These are phyloP conservation scores for Nidula niveotomentosa DNA, from an alignment of 1,284 basidiomycete species.

Conservation along the genomic window DNA sequence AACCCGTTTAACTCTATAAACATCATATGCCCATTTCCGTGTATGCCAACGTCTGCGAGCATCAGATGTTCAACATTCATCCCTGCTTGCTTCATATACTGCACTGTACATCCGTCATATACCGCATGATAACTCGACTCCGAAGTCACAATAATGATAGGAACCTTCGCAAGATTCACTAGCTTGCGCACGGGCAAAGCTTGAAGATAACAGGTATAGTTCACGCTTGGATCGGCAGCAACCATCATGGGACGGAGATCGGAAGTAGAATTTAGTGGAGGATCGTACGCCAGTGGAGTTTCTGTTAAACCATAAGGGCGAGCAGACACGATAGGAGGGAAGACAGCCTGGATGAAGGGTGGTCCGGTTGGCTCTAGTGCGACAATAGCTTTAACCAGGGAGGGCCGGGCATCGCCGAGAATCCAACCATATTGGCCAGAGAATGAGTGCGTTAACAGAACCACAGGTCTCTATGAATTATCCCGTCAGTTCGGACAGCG, in stretches of 20 bases:
- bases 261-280: slow-evolving; percentile 32
- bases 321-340: slow-evolving; percentile 30
- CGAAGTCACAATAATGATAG: slow-evolving; percentile 44
- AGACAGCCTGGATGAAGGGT: slow-evolving; percentile 45
- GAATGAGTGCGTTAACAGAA: slow-evolving; percentile 48
- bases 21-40: slow-evolving; percentile 50
- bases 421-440: slow-evolving; percentile 47
- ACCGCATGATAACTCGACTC: slow-evolving; percentile 47
- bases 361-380: slow-evolving; percentile 49
- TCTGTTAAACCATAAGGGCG: slow-evolving; percentile 44
- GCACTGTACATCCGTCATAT: slow-evolving; percentile 45
- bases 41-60: slow-evolving; percentile 40
- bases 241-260: slow-evolving; percentile 26
- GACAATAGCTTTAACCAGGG: slow-evolving; percentile 41
- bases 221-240: slow-evolving; percentile 17
- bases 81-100: slow-evolving; percentile 41
- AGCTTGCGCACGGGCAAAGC: slow-evolving; percentile 37
- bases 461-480: slow-evolving; percentile 31
- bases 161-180: slow-evolving; percentile 38
- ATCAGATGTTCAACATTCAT: slow-evolving; percentile 39
- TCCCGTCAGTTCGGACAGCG: neutral
- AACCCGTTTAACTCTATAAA: slow-evolving; percentile 51
- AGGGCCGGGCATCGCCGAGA: slow-evolving; percentile 43
- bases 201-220: slow-evolving; percentile 42
- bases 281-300: slow-evolving; percentile 37